These are phyloP conservation scores for Beauveria australis DNA, from an alignment of 2,329 filamentous ascomycete species.

Conservation along the genomic window DNA sequence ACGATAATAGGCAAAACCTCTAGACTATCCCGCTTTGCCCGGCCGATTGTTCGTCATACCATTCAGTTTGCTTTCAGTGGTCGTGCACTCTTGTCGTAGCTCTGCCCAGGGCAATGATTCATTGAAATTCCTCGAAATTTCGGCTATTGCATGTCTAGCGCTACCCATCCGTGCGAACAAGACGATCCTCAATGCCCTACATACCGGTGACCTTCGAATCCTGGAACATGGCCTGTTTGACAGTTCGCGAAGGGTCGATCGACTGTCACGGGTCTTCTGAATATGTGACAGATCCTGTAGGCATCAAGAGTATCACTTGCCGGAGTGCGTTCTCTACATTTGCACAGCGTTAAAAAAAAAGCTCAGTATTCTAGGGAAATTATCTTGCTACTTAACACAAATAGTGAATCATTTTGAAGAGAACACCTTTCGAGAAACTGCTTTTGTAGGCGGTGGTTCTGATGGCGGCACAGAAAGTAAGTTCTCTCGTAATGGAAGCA, in stretches of 20 bases:
- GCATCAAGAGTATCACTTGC: not conserved
- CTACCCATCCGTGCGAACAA: not conserved
- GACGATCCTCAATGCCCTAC: not conserved
- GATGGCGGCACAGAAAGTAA: not conserved
- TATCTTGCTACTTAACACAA: not conserved
- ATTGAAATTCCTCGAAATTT: not conserved
- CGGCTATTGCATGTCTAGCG: not conserved
- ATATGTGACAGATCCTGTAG: not conserved
- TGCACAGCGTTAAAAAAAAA: not conserved
- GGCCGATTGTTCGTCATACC: not conserved
- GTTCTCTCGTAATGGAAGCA: not conserved
- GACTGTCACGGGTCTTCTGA: not conserved
- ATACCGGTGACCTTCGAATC: not conserved
- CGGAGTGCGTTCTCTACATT: not conserved
- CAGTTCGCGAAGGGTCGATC: not conserved
- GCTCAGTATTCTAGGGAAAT: not conserved
- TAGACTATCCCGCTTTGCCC: not conserved
- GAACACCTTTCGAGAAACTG: not conserved
- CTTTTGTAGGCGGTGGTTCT: not conserved
- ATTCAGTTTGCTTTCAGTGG: conserved; percentile 8
- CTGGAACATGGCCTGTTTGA: not conserved
- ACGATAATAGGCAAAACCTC: not conserved
- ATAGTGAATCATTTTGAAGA: not conserved
- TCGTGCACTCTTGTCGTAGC: not conserved
- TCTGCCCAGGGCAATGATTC: not conserved